Base-by-base conservation (phyloP, 106 monocot species). In the Allium fistulosum region DNA sequence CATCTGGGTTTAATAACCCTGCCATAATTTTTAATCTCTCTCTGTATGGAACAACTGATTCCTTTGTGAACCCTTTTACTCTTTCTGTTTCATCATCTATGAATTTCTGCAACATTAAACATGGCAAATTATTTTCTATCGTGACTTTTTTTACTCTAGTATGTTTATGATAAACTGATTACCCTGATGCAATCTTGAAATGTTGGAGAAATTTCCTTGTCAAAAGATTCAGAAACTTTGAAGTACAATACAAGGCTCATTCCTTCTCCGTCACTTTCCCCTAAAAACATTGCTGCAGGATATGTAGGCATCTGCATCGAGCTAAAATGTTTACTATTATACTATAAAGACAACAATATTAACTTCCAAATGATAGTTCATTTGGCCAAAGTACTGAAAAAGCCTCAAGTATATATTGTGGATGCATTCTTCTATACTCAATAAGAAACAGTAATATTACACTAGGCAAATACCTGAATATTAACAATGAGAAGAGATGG, bases 221-320 rank as follows among this genome's bases (percentile, higher is more conserved):
- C 87, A 80, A 70, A 91, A 52, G 72, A 76, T 37, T 91, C 91
- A 65, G 87, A 82, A 59, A 87, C 9, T 73, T 78, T 84, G 65
- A 91, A 91, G 65, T 91, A 91, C 47, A 91, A 67, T 4, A 91
- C 91, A 52, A 91, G 80, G 57, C 87, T 87, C 79, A 87, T 73
- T 17, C 91, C 91, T 76, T 91, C 91, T 15, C 91, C 90, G 57
- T 91, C 90, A 53, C 77, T 84, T 27, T 91, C 86, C 28, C 90
- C 90, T 64, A 88, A 84, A 60, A 91, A 86, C 77, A 91, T 81
- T 10, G 86, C 79, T 26, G 90, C 72, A 70, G 86, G 90, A 79
- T 91, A 91, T 48, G 79, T 86, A 69, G 90, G 22, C 22, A 22
- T 1, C 22, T 22, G 22, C 22, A 22, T 22, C 22, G 22, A 22